Percentiles rank a stretch among this genome's conserved stretches.
Conservation (phyloP, 345 rosid genomes). For the Lenwebbia sp. region DNA sequence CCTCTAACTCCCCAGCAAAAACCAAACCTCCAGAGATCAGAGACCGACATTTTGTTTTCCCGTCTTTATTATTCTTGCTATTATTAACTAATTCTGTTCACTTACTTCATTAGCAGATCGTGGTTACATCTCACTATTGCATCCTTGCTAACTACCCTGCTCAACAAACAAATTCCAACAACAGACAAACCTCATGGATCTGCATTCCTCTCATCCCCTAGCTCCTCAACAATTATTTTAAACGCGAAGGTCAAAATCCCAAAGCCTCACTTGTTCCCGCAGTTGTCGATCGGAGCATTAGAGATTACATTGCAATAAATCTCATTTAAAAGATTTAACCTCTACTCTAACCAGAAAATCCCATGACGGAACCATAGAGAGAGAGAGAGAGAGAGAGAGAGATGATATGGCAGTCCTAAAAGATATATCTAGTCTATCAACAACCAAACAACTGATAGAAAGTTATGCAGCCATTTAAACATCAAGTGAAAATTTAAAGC, state of each 20-base stretch:
- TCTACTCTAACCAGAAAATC: neutral
- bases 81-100: neutral
- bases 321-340: neutral
- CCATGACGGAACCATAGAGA: neutral
- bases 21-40: neutral
- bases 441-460: neutral
- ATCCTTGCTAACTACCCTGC: neutral
- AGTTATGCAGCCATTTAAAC: neutral
- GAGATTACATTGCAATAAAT: neutral
- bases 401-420: neutral
- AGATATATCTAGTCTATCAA: neutral
- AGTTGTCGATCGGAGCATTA: neutral
- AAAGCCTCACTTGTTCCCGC: neutral
- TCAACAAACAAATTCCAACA: neutral
- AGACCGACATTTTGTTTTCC: neutral
- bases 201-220: neutral
- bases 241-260: neutral
- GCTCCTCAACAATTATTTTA: neutral
- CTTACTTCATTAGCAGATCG: neutral
- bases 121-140: neutral
- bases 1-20: neutral
- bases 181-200: neutral
- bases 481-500: neutral
- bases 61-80: neutral
- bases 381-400: neutral